Percentiles rank a stretch among this genome's conserved stretches.
These are phyloP conservation scores for Leucosporidium creatinivorum DNA, from an alignment of 768 basidiomycete species.

Conservation along the genomic window DNA sequence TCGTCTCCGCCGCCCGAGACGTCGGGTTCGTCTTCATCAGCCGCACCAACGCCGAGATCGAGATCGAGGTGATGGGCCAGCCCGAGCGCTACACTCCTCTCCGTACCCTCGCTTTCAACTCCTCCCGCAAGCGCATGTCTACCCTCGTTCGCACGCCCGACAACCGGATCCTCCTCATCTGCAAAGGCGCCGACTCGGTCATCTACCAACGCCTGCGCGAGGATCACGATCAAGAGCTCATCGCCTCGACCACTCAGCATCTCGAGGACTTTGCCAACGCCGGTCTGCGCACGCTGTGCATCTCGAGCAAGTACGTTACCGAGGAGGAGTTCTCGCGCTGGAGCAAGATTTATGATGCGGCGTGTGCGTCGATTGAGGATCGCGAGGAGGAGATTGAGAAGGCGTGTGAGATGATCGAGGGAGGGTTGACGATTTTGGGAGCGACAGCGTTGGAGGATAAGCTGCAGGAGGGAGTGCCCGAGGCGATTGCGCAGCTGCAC, in stretches of 20 bases:
- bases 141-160: slow-evolving; percentile 79
- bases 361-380: slow-evolving; percentile 64
- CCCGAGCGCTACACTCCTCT: slow-evolving; percentile 70
- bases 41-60: slow-evolving; percentile 63
- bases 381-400: slow-evolving; percentile 88
- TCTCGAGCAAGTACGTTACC: slow-evolving; percentile 66
- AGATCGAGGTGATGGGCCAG: slow-evolving; percentile 88
- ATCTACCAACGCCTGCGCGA: slow-evolving; percentile 77
- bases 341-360: slow-evolving; percentile 72
- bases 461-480: slow-evolving; percentile 92
- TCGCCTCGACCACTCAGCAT: slow-evolving; percentile 71
- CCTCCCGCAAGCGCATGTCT: slow-evolving; percentile 91
- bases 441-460: slow-evolving; percentile 97
- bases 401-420: slow-evolving; percentile 75
- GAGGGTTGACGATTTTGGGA: slow-evolving; percentile 72
- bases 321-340: slow-evolving; percentile 82
- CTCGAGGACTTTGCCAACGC: slow-evolving; percentile 91
- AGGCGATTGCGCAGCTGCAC: slow-evolving; percentile 85
- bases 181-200: slow-evolving; percentile 96
- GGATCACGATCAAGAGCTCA: slow-evolving; percentile 65
- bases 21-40: slow-evolving; percentile 84
- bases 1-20: slow-evolving; percentile 85
- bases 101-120: slow-evolving; percentile 86
- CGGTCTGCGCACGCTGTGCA: slow-evolving; percentile 82
- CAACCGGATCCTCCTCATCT: slow-evolving; percentile 72